Evolutionary conservation across 2,329 filamentous ascomycete species (phyloP), one percentile per base, ranked within the genome.

Genomic region (Elsinoe australis): DNA sequence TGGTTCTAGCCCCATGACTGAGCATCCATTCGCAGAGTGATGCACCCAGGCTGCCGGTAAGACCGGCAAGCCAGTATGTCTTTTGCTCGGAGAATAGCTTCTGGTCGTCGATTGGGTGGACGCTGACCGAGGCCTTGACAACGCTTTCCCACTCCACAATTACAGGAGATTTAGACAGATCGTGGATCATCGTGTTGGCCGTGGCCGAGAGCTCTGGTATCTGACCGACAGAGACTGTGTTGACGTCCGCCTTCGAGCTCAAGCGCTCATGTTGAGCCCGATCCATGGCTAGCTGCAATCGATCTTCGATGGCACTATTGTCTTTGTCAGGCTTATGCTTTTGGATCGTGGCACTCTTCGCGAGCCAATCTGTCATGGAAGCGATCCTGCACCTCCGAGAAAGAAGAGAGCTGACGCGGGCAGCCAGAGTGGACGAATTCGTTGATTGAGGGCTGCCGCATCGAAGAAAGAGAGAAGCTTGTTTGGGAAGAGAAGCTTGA

Each of bases 1-100:
- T 36, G 45, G 58, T 32, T 9, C 56, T 47, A 7, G 61, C 62
- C 4, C 64, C 63, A 42, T 55, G 50, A 4, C 32, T 21, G 6
- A 58, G 52, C 62, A 66, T 63, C 59, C 58, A 66, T 9, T 55
- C 38, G 33, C 51, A 54, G 19, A 64, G 26, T 4, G 61, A 63
- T 14, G 54, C 55, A 14, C 63, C 63, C 19, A 65, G 50, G 6
- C 56, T 55, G 19, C 63, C 61, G 19, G 54, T 55, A 3, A 63
- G 48, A 24, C 64, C 63, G 19, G 61, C 51, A 9, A 67, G 49
- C 18, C 58, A 49, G 48, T 65, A 66, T 3, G 62, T 63, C 42
- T 58, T 61, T 15, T 61, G n/a, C 12, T 17, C 3, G 4, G 33
- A 35, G 33, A 35, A 35, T 3, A 14, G 60, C 32, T 14, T 48